A percentile compares a stretch with the other conserved stretches of the same genome.
phyloP scores from a whole-genome alignment of 2,329 filamentous ascomycete genomes.

The Teratosphaeria viscida region DNA sequence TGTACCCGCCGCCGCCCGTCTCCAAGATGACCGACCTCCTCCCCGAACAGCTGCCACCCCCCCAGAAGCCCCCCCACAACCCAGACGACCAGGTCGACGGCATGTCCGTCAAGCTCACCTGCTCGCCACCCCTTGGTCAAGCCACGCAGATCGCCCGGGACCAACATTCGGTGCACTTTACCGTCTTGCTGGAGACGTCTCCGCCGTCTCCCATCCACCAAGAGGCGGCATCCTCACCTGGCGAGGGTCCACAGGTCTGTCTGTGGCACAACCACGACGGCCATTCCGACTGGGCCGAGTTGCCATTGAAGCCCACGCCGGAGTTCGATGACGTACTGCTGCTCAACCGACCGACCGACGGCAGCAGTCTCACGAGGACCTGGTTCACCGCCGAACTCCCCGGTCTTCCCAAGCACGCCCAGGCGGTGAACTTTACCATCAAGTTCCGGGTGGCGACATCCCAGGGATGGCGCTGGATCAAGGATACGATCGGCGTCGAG shows the following conservation, averaged over 20 bases:
- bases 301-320: slow-evolving; percentile 40
- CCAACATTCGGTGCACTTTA: slow-evolving; percentile 47
- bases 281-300: slow-evolving; percentile 48
- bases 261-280: slow-evolving; percentile 60
- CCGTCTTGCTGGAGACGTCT: slow-evolving; percentile 40
- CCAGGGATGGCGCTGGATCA: slow-evolving; percentile 59
- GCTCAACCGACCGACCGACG: slow-evolving; percentile 9
- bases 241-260: slow-evolving; percentile 53
- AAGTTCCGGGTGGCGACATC: slow-evolving; percentile 50
- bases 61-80: slow-evolving; percentile 10
- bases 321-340: slow-evolving; percentile 19
- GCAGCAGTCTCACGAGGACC: slow-evolving; percentile 23
- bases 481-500: slow-evolving; percentile 50
- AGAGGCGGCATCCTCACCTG: slow-evolving; percentile 33
- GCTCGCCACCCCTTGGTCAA: slow-evolving; percentile 65
- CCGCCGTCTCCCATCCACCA: slow-evolving; percentile 22
- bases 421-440: slow-evolving; percentile 54
- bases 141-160: slow-evolving; percentile 49
- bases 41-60: slow-evolving; percentile 25
- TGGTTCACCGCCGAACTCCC: slow-evolving; percentile 47
- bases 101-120: slow-evolving; percentile 47
- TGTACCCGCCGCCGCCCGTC: slow-evolving; percentile 22
- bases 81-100: slow-evolving; percentile 9
- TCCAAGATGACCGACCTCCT: slow-evolving; percentile 18
- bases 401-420: slow-evolving; percentile 33